These are phyloP conservation scores for Xylaria multiplex DNA, from an alignment of 2,329 filamentous ascomycete species.

Conservation along the genomic window DNA sequence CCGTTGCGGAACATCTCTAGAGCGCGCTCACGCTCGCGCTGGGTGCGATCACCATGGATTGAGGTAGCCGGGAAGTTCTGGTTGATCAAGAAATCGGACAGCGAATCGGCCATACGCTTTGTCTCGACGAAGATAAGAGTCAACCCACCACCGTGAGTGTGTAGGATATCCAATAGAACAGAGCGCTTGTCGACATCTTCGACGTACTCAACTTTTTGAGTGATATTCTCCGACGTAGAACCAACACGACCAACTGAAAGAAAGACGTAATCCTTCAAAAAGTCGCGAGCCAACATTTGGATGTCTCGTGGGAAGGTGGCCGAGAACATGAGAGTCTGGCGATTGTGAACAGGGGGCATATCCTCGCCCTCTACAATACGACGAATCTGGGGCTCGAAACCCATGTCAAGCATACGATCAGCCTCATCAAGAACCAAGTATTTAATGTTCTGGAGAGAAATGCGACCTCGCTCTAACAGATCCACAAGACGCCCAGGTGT, in stretches of 20 bases:
- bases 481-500: slow-evolving; percentile 98
- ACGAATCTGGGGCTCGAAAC: slow-evolving; percentile 99
- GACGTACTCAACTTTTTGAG: slow-evolving; percentile 97
- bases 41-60: slow-evolving; percentile 97
- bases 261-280: slow-evolving; percentile 99
- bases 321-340: slow-evolving; percentile 99
- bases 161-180: slow-evolving; percentile 94
- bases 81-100: slow-evolving; percentile 98
- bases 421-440: slow-evolving; percentile 99
- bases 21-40: slow-evolving; percentile 98
- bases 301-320: slow-evolving; percentile 99
- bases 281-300: slow-evolving; percentile 98
- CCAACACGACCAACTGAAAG: slow-evolving; percentile 97
- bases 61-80: slow-evolving; percentile 98
- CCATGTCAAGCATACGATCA: slow-evolving; percentile 99
- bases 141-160: slow-evolving; percentile 88
- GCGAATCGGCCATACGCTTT: slow-evolving; percentile 98
- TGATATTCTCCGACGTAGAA: slow-evolving; percentile 99
- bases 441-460: slow-evolving; percentile 98
- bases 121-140: slow-evolving; percentile 99
- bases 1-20: slow-evolving; percentile 97
- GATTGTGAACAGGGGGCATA: slow-evolving; percentile 84
- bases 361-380: slow-evolving; percentile 98
- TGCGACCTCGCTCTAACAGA: slow-evolving; percentile 96
- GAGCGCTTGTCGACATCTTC: slow-evolving; percentile 98